phyloP scores from a whole-genome alignment of 2,329 filamentous ascomycete genomes.

The Cercospora nicotianae region DNA sequence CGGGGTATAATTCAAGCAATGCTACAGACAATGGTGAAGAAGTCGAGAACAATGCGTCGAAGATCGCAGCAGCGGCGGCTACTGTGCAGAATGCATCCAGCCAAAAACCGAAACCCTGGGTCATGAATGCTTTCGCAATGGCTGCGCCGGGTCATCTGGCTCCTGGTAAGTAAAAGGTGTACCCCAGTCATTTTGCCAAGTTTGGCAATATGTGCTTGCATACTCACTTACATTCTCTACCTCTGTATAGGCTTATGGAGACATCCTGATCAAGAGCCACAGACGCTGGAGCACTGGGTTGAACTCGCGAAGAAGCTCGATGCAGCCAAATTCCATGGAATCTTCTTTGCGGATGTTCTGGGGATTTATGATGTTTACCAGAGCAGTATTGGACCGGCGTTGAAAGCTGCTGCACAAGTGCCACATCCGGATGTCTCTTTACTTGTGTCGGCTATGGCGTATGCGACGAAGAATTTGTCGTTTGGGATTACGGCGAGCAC shows the following conservation, averaged over 20 bases:
- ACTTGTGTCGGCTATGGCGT: slow-evolving; percentile 49
- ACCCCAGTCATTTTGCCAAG: background rate
- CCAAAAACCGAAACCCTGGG: slow-evolving; percentile 40
- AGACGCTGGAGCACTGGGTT: slow-evolving; percentile 50
- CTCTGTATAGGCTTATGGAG: slow-evolving; percentile 33
- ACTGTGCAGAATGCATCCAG: background rate
- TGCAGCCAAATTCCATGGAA: slow-evolving; percentile 51
- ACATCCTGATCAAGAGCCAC: slow-evolving; percentile 41
- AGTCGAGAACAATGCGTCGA: background rate
- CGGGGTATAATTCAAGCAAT: slow-evolving; percentile 13
- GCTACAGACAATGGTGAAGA: slow-evolving; percentile 4
- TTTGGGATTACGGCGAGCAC: slow-evolving; percentile 43
- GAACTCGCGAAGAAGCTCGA: slow-evolving; percentile 51
- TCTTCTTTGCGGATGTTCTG: slow-evolving; percentile 55
- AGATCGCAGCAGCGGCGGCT: slow-evolving; percentile 4
- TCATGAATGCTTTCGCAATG: slow-evolving; percentile 53
- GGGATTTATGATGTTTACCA: slow-evolving; percentile 52
- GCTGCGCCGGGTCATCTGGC: slow-evolving; percentile 49
- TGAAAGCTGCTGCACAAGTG: slow-evolving; percentile 65
- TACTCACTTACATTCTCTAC: background rate
- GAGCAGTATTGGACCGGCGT: slow-evolving; percentile 49
- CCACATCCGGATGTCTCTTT: slow-evolving; percentile 60
- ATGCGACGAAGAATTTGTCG: slow-evolving; percentile 46
- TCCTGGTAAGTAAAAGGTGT: slow-evolving; percentile 36
- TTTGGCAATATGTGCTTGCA: slow-evolving; percentile 5